Conservation (phyloP, 2,329 filamentous ascomycete species). For the Nothophoma quercina region DNA sequence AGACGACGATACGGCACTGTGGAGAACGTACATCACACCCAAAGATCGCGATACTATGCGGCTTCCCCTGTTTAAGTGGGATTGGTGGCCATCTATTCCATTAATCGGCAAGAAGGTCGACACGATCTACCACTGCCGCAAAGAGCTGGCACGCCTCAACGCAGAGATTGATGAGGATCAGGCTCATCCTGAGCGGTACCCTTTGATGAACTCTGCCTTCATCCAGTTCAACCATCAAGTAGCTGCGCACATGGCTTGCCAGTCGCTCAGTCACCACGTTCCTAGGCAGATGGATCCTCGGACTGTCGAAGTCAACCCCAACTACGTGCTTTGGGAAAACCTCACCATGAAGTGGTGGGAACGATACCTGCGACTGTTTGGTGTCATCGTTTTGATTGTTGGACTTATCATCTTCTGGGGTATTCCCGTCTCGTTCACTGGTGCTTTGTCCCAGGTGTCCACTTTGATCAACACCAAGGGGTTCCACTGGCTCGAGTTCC, state of each 20-base stretch:
- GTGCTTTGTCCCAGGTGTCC: conserved; percentile 79
- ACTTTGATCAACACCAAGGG: conserved; percentile 70
- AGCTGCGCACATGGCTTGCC: conserved; percentile 97
- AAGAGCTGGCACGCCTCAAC: conserved; percentile 86
- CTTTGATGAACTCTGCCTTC: conserved; percentile 94
- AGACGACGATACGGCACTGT: conserved; percentile 60
- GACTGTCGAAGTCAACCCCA: conserved; percentile 90
- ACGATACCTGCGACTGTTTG: conserved; percentile 74
- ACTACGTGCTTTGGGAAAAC: conserved; percentile 95
- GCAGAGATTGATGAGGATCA: conserved; percentile 93
- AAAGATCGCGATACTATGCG: conserved; percentile 87
- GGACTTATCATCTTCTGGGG: conserved; percentile 89
- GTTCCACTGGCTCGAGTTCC: conserved; percentile 74
- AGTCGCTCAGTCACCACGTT: conserved; percentile 87
- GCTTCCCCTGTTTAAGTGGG: conserved; percentile 61
- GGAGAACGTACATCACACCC: conserved; percentile 82
- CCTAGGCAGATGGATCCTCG: conserved; percentile 94
- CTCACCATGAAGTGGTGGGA: conserved; percentile 97
- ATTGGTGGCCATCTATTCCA: conserved; percentile 83
- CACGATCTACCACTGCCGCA: conserved; percentile 89
- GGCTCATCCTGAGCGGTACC: conserved; percentile 81
- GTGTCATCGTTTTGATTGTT: conserved; percentile 70
- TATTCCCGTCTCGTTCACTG: conserved; percentile 88
- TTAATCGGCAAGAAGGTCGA: conserved; percentile 90
- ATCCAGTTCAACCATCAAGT: conserved; percentile 99